phyloP scores from a whole-genome alignment of 345 rosid genomes.

The Rhizophora mangle region DNA sequence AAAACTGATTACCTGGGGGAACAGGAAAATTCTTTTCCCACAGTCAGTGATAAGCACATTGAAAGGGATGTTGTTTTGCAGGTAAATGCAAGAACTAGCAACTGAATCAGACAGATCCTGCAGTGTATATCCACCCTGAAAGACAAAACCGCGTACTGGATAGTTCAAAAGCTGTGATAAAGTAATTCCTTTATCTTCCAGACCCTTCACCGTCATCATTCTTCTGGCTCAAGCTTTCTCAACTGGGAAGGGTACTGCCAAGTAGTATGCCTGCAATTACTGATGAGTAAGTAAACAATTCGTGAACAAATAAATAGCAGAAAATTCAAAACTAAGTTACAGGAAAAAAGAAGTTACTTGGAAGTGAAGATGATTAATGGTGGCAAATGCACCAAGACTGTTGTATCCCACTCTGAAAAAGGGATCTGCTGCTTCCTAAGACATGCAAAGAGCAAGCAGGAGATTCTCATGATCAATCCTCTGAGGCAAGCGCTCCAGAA shows the following conservation, averaged over 20 bases:
- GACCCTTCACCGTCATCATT: not conserved
- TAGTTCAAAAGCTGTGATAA: not conserved
- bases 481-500: not conserved
- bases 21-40: constrained; percentile 2
- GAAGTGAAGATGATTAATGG: not conserved
- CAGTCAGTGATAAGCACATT: constrained; percentile 1
- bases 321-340: not conserved
- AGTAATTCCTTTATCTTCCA: not conserved
- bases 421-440: not conserved
- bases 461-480: not conserved
- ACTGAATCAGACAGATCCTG: constrained; percentile 1
- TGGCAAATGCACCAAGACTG: constrained; percentile 2
- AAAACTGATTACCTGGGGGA: constrained; percentile 1
- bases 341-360: not conserved
- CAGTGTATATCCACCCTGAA: not conserved
- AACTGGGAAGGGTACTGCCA: not conserved
- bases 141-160: not conserved
- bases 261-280: constrained; percentile 2
- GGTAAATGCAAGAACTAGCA: constrained; percentile 4
- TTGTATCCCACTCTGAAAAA: not conserved
- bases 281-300: not conserved
- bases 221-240: not conserved
- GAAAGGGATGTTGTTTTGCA: not conserved
- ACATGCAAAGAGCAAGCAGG: not conserved
- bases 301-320: not conserved